Conservation (phyloP, 768 basidiomycete genomes). For the Tubosaeta sp. region DNA sequence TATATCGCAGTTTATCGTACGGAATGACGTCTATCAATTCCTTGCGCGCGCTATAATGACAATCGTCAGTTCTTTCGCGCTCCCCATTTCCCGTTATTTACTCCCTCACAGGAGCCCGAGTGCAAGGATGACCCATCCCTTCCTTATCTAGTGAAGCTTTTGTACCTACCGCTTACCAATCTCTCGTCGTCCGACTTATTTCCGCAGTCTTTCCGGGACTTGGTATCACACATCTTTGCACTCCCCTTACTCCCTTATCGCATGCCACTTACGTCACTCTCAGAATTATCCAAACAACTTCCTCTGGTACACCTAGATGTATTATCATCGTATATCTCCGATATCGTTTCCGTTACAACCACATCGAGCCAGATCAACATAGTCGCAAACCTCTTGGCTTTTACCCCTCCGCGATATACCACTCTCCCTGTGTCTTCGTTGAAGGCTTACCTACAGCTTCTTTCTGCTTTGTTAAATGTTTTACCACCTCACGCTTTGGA, state of each 20-base stretch:
- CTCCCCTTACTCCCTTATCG: conserved; percentile 78
- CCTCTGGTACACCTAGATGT: conserved; percentile 45
- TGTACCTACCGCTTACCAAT: conserved; percentile 19
- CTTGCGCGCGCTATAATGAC: conserved; percentile 15
- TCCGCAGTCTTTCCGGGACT: conserved; percentile 32
- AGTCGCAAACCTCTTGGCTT: conserved; percentile 65
- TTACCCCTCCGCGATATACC: conserved; percentile 59
- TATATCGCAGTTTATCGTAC: conserved; percentile 44
- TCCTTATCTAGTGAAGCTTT: conserved; percentile 27
- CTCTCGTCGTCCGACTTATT: conserved; percentile 27
- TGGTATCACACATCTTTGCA: conserved; percentile 58
- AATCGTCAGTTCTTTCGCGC: conserved; percentile 45
- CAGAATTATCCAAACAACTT: conserved; percentile 58
- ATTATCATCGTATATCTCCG: conserved; percentile 26
- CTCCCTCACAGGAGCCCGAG: conserved; percentile 45
- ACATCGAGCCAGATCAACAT: conserved; percentile 49
- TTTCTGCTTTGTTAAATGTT: conserved; percentile 45
- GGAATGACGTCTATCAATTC: conserved; percentile 40
- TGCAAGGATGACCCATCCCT: conserved; percentile 42
- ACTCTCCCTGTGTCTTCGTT: conserved; percentile 43
- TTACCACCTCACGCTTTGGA: conserved; percentile 55
- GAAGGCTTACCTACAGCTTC: conserved; percentile 50
- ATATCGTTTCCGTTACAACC: conserved; percentile 31
- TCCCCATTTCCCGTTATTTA: neutral
- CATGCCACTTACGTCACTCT: conserved; percentile 57